These are phyloP conservation scores for Phaeosphaeria sp. DNA, from an alignment of 2,329 filamentous ascomycete genomes.

Conservation along the genomic window DNA sequence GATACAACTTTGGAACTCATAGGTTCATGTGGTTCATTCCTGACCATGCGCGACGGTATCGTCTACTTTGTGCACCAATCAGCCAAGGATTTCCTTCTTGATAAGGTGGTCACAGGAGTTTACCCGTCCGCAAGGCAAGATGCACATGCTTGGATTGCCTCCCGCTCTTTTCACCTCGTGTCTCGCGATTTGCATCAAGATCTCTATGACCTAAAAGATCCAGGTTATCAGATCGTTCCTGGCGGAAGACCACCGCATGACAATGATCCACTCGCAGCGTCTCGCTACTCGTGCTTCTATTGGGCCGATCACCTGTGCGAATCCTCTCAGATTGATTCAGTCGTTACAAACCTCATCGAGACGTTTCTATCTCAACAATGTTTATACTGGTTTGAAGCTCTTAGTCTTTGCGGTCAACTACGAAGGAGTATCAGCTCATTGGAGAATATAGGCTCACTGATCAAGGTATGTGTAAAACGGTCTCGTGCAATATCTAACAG, in stretches of 20 bases:
- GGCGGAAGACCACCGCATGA: constrained; percentile 17
- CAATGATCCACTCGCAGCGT: constrained; percentile 30
- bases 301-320: constrained; percentile 43
- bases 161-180: constrained; percentile 39
- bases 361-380: constrained; percentile 7
- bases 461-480: not conserved
- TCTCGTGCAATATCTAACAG: not conserved
- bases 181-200: constrained; percentile 28
- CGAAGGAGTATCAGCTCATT: constrained; percentile 6
- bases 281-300: constrained; percentile 38
- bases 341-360: not conserved
- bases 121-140: constrained; percentile 35
- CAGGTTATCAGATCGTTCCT: constrained; percentile 18
- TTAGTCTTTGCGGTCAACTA: constrained; percentile 7
- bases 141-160: constrained; percentile 20
- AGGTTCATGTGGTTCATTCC: constrained; percentile 49
- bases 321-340: constrained; percentile 12
- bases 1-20: constrained; percentile 42
- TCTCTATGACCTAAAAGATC: constrained; percentile 25
- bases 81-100: constrained; percentile 51
- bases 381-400: constrained; percentile 14
- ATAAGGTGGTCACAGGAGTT: constrained; percentile 27
- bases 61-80: constrained; percentile 38
- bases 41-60: constrained; percentile 37
- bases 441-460: not conserved